phyloP scores from a whole-genome alignment of 495 filamentous ascomycete genomes.

The Aspergillus steynii region DNA sequence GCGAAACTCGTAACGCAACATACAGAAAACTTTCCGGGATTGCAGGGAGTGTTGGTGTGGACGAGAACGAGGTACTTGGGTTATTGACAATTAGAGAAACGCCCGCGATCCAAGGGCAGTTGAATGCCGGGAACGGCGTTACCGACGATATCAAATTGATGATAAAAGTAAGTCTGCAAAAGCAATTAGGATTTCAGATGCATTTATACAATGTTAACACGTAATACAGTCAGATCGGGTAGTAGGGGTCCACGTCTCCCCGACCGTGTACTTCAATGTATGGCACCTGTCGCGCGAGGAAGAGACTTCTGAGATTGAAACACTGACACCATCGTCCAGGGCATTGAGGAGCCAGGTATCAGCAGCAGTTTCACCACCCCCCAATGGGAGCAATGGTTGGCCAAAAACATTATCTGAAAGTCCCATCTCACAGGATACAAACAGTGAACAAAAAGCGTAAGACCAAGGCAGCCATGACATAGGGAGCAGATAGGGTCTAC shows the following conservation, averaged over 20 bases:
- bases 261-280: slow-evolving; percentile 83
- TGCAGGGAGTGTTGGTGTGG: slow-evolving; percentile 64
- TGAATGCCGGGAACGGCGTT: slow-evolving; percentile 74
- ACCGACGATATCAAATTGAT: slow-evolving; percentile 84
- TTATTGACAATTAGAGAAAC: slow-evolving; percentile 65
- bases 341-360: slow-evolving; percentile 75
- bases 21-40: slow-evolving; percentile 74
- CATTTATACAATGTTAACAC: not conserved
- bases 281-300: slow-evolving; percentile 11
- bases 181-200: slow-evolving; percentile 2
- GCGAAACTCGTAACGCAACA: slow-evolving; percentile 81
- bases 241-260: slow-evolving; percentile 82
- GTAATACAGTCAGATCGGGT: slow-evolving; percentile 58
- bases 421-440: slow-evolving; percentile 11
- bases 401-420: slow-evolving; percentile 66
- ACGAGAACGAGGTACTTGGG: slow-evolving; percentile 62
- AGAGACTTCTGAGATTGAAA: slow-evolving; percentile 6
- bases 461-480: slow-evolving; percentile 6
- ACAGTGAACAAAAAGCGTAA: not conserved
- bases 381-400: slow-evolving; percentile 86
- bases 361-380: slow-evolving; percentile 72
- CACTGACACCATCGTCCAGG: slow-evolving; percentile 44
- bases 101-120: slow-evolving; percentile 57
- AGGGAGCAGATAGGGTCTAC: slow-evolving; percentile 16
- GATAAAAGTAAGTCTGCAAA: slow-evolving; percentile 59